These are phyloP conservation scores for Pseudocercospora musae DNA, from an alignment of 2,329 filamentous ascomycete species.

Conservation along the genomic window DNA sequence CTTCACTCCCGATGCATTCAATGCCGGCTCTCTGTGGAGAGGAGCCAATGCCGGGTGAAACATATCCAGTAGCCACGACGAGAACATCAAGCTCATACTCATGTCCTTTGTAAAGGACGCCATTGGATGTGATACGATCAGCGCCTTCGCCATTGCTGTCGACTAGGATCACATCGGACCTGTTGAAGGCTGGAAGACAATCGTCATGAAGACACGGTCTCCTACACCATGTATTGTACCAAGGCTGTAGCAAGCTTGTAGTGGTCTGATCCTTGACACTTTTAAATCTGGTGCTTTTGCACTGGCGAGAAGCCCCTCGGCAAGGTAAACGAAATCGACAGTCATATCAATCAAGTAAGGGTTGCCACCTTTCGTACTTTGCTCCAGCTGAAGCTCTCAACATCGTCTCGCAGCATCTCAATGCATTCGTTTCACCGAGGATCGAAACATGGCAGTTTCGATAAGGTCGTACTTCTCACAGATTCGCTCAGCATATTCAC, in stretches of 20 bases:
- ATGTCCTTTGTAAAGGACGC: slow-evolving; percentile 47
- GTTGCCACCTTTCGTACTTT: slow-evolving; percentile 31
- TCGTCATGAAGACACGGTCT: slow-evolving; percentile 46
- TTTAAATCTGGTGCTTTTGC: slow-evolving; percentile 46
- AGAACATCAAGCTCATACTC: slow-evolving; percentile 51
- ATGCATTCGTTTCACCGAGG: slow-evolving; percentile 40
- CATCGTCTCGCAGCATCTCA: slow-evolving; percentile 46
- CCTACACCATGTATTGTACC: slow-evolving; percentile 63
- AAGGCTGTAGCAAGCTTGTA: slow-evolving; percentile 55
- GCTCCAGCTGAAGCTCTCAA: slow-evolving; percentile 35
- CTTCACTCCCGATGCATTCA: slow-evolving; percentile 41
- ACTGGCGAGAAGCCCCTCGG: slow-evolving; percentile 43
- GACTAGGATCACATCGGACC: slow-evolving; percentile 55
- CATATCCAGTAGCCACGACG: slow-evolving; percentile 49
- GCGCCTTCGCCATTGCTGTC: slow-evolving; percentile 58
- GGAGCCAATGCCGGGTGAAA: slow-evolving; percentile 27
- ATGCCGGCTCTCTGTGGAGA: slow-evolving; percentile 30
- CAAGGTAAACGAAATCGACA: slow-evolving; percentile 41
- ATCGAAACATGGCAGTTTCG: slow-evolving; percentile 47
- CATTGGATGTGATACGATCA: slow-evolving; percentile 44
- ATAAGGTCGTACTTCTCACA: slow-evolving; percentile 45
- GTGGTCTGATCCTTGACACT: slow-evolving; percentile 53
- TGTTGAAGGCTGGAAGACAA: slow-evolving; percentile 56
- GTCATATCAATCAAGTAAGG: slow-evolving; percentile 28
- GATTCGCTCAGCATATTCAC: slow-evolving; percentile 46